A percentile compares a stretch with the other conserved stretches of the same genome.
Evolutionary conservation across 306 rosid genomes (phyloP).

Genomic region (Ziziphus jujuba): DNA sequence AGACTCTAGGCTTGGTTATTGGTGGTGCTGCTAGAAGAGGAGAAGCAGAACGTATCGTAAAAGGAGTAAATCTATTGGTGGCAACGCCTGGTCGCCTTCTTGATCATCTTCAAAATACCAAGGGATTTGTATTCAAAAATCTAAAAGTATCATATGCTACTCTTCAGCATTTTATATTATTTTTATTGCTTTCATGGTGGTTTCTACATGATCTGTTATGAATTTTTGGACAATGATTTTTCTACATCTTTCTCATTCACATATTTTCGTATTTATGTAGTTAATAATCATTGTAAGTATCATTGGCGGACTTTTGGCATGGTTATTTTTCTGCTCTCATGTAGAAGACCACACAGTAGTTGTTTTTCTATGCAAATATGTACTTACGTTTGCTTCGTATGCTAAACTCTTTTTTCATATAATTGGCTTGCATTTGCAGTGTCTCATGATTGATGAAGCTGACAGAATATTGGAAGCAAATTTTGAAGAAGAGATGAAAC

Average conservation of each 20-base stretch:
- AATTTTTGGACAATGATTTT: not conserved
- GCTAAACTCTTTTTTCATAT: not conserved
- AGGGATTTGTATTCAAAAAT: conserved; percentile 69
- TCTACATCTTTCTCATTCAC: not conserved
- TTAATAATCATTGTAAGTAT: not conserved
- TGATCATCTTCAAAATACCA: conserved; percentile 89
- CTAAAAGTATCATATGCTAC: conserved; percentile 51
- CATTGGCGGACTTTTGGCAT: no score
- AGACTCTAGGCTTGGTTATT: conserved; percentile 79
- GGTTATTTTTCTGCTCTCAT: no score
- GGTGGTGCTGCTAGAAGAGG: conserved; percentile 87
- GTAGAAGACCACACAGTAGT: no score
- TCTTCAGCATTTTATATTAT: not conserved
- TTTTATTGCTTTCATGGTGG: not conserved
- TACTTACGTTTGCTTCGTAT: not conserved
- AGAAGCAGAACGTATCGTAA: conserved; percentile 81
- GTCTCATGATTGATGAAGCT: conserved; percentile 92
- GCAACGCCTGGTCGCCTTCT: conserved; percentile 98
- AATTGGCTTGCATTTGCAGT: conserved; percentile 48
- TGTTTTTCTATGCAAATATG: no score
- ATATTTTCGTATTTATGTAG: not conserved
- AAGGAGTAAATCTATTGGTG: conserved; percentile 82
- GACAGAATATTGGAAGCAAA: conserved; percentile 94
- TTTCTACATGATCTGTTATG: not conserved
- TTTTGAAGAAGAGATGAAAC: conserved; percentile 97